Evolutionary conservation across 1,284 basidiomycete species (phyloP).

Genomic region (Fomitopsis palustris): DNA sequence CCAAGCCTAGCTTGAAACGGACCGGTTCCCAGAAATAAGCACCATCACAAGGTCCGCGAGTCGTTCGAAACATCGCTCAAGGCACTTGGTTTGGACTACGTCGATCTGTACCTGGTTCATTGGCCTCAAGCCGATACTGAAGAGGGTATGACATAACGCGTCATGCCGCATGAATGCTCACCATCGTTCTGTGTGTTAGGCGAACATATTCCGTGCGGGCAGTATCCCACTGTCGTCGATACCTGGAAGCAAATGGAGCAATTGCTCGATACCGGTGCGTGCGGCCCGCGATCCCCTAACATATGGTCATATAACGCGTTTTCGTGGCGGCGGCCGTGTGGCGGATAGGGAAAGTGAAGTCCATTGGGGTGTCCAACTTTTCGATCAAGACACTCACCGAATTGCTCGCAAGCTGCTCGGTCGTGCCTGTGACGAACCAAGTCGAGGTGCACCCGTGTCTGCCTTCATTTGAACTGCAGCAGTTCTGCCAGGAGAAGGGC

Average conservation of each 20-base stretch:
- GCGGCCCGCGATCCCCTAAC: not conserved
- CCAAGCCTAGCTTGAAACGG: not conserved
- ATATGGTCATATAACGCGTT: not conserved
- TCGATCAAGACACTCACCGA: constrained; percentile 47
- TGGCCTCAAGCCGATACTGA: constrained; percentile 50
- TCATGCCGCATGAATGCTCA: not conserved
- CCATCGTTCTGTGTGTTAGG: not conserved
- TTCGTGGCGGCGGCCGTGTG: no score
- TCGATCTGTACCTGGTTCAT: constrained; percentile 73
- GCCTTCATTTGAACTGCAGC: constrained; percentile 51
- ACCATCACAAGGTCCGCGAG: constrained; percentile 60
- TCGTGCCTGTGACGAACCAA: constrained; percentile 64
- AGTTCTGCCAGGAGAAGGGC: constrained; percentile 53
- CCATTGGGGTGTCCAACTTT: constrained; percentile 71
- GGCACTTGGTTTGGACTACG: constrained; percentile 57
- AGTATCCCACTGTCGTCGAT: constrained; percentile 44
- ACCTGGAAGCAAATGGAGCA: constrained; percentile 64
- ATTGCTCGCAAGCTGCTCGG: constrained; percentile 35
- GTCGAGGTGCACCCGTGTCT: constrained; percentile 59
- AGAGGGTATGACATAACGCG: constrained; percentile 14
- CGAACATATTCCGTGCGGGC: constrained; percentile 25
- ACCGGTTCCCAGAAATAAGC: constrained; percentile 33
- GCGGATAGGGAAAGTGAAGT: constrained; percentile 41
- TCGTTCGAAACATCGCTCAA: constrained; percentile 68
- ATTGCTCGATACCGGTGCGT: constrained; percentile 44